phyloP scores from a whole-genome alignment of 345 rosid species.

The Dipteronia sinensis region DNA sequence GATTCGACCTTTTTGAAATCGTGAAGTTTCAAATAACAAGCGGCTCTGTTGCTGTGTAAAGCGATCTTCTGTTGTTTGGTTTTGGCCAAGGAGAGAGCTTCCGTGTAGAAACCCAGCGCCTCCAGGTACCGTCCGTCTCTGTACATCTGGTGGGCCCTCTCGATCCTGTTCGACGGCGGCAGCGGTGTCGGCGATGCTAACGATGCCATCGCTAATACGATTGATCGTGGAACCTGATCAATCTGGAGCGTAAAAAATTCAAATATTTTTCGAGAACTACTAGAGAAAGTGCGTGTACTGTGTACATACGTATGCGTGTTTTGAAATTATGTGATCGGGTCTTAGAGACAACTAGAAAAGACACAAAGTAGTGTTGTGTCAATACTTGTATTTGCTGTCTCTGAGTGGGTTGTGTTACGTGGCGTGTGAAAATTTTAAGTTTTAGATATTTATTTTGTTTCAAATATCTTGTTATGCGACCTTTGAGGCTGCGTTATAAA shows the following conservation, averaged over 20 bases:
- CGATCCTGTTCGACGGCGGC: conserved; percentile 59
- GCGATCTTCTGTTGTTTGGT: conserved; percentile 80
- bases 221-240: conserved; percentile 15
- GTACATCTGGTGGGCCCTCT: conserved; percentile 83
- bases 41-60: conserved; percentile 92
- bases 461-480: no score
- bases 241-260: conserved; percentile 17
- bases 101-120: conserved; percentile 73
- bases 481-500: no score
- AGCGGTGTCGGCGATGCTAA: conserved; percentile 18
- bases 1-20: conserved; percentile 64
- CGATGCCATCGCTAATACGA: conserved; percentile 48
- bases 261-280: background rate
- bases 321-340: no score
- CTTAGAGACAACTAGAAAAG: background rate
- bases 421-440: background rate
- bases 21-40: conserved; percentile 82
- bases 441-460: no score
- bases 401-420: background rate
- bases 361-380: no score
- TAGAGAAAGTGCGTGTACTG: background rate
- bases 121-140: conserved; percentile 69
- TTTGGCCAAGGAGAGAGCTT: conserved; percentile 73
- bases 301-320: background rate
- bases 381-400: background rate